Conservation (phyloP, 2,329 filamentous ascomycete species). For the Clonostachys chloroleuca region DNA sequence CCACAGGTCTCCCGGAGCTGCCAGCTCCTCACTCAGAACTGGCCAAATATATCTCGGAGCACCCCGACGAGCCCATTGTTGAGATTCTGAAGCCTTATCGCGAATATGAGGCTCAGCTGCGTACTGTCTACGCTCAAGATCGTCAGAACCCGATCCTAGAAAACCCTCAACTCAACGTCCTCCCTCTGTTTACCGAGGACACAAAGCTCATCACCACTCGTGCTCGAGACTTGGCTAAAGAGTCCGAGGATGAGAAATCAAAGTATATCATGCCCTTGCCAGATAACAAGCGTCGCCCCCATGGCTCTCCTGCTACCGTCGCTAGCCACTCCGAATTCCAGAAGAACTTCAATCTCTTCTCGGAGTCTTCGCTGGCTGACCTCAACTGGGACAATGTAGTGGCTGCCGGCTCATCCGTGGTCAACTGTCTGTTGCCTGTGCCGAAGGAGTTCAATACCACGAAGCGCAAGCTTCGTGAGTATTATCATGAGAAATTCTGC, state of each 20-base stretch:
- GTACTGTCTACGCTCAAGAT: slow-evolving; percentile 66
- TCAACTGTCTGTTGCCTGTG: slow-evolving; percentile 72
- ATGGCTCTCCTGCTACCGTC: slow-evolving; percentile 66
- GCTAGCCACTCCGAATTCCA: slow-evolving; percentile 65
- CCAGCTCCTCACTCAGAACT: slow-evolving; percentile 40
- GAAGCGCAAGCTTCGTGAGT: slow-evolving; percentile 62
- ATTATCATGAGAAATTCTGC: slow-evolving; percentile 77
- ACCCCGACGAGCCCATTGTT: slow-evolving; percentile 46
- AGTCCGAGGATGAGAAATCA: slow-evolving; percentile 56
- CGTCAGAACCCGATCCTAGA: slow-evolving; percentile 52
- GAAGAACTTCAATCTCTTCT: slow-evolving; percentile 77
- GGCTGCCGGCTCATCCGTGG: slow-evolving; percentile 75
- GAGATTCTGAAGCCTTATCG: slow-evolving; percentile 64
- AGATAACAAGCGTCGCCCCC: slow-evolving; percentile 53
- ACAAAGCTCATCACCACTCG: slow-evolving; percentile 56
- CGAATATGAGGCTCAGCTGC: slow-evolving; percentile 61
- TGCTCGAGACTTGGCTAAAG: slow-evolving; percentile 52
- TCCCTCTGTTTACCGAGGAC: slow-evolving; percentile 59
- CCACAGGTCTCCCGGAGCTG: slow-evolving; percentile 33
- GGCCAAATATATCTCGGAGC: slow-evolving; percentile 47
- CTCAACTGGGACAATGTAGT: slow-evolving; percentile 81
- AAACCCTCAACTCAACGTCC: slow-evolving; percentile 55
- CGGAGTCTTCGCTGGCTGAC: slow-evolving; percentile 70
- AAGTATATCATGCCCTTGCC: slow-evolving; percentile 68
- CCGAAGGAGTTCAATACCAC: slow-evolving; percentile 56